phyloP scores from a whole-genome alignment of 192 early-diverging fungal species.

The Ambispora gerdemannii region DNA sequence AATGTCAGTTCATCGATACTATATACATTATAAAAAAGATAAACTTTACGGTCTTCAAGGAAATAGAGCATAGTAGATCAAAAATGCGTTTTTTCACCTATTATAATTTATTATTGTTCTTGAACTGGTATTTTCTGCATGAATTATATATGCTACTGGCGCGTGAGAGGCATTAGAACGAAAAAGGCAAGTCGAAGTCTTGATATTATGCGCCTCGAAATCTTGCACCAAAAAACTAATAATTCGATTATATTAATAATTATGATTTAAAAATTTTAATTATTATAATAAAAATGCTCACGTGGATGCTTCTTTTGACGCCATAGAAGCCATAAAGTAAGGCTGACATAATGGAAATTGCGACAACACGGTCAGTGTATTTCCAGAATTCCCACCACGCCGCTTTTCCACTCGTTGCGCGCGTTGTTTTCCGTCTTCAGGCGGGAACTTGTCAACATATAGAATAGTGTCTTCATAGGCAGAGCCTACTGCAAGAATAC shows the following conservation, averaged over 20 bases:
- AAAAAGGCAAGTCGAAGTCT: slow-evolving; percentile 46
- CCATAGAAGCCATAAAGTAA: slow-evolving; percentile 53
- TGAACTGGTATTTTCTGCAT: slow-evolving; percentile 45
- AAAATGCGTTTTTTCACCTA: slow-evolving; percentile 31
- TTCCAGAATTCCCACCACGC: slow-evolving; percentile 63
- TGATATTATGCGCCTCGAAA: slow-evolving; percentile 43
- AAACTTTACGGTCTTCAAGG: no score
- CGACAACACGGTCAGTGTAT: slow-evolving; percentile 53
- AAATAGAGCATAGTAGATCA: no score
- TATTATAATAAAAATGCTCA: slow-evolving; percentile 28
- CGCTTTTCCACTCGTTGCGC: slow-evolving; percentile 56
- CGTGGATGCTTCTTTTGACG: slow-evolving; percentile 45
- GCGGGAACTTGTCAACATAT: slow-evolving; percentile 54
- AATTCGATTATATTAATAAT: background rate
- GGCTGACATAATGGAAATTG: slow-evolving; percentile 45
- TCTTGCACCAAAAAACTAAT: slow-evolving; percentile 35
- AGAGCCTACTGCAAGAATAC: slow-evolving; percentile 43
- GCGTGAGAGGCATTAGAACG: slow-evolving; percentile 35
- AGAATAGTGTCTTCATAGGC: slow-evolving; percentile 64
- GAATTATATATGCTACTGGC: slow-evolving; percentile 61
- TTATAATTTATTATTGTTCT: slow-evolving; percentile 66
- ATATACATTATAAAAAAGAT: background rate
- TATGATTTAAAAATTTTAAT: background rate
- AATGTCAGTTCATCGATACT: slow-evolving; percentile 57
- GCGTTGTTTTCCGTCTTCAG: slow-evolving; percentile 59